These are phyloP conservation scores for Trichoderma pleuroti DNA, from an alignment of 2,329 filamentous ascomycete genomes.

Conservation along the genomic window DNA sequence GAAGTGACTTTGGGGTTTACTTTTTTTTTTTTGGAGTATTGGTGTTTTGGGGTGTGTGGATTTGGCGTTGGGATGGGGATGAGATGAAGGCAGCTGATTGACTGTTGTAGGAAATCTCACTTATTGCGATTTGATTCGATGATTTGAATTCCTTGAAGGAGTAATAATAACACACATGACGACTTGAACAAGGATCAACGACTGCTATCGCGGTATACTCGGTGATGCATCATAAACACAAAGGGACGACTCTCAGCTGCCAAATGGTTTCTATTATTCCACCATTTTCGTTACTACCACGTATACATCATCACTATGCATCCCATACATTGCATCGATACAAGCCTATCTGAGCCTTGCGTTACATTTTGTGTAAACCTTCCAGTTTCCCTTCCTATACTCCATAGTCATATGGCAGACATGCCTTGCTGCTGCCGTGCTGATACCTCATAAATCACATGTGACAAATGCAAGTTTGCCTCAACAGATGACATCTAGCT, in stretches of 20 bases:
- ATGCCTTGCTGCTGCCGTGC: not conserved
- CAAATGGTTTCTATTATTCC: not conserved
- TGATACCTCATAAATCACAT: not conserved
- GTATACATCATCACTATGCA: not conserved
- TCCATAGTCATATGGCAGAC: not conserved
- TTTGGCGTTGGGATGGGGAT: not conserved
- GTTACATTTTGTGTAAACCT: not conserved
- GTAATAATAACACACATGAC: not conserved
- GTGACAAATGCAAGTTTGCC: not conserved
- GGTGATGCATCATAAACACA: not conserved
- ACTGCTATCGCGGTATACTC: not conserved
- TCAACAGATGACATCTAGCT: not conserved
- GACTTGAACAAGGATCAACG: not conserved
- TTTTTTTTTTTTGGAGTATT: not conserved
- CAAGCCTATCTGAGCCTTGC: not conserved
- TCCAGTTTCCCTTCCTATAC: not conserved
- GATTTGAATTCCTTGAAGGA: not conserved
- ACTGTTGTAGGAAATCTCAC: not conserved
- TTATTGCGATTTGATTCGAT: too few species aligned
- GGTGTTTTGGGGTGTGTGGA: not conserved
- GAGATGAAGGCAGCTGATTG: not conserved
- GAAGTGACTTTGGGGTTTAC: not conserved
- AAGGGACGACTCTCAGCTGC: not conserved
- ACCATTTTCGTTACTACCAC: not conserved
- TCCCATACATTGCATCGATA: not conserved